Base-by-base conservation (phyloP, 176 grass and related monocot species). In the Stipa capillata region DNA sequence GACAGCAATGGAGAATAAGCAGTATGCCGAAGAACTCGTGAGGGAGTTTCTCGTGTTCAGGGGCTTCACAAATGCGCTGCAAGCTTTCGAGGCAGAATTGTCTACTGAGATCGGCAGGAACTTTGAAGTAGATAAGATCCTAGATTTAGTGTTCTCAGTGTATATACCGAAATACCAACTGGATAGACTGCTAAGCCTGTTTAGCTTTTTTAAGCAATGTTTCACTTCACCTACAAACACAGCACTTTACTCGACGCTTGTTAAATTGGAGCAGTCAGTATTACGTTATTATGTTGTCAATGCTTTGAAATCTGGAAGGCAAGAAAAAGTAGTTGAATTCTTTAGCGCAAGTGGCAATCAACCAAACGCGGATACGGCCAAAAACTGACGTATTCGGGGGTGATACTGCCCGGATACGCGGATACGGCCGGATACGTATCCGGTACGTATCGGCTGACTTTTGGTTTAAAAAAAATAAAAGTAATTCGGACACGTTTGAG, bases 1-100 rank as follows among this genome's bases (percentile, higher is more conserved):
- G 42, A 27, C 23, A 65, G 36, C 42, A 61, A 97, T 98, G 95
- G 95, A 98, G 85, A 98, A 94, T 33, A 83, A 94, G 64, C 92
- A 84, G 27, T 98, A 90, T 80, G 95, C 92, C 0, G 85, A 98
- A 89, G 92, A 92, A 67, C 95, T 98, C 16, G 60, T 98, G 34
- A 87, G 85, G 44, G 95, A 98, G 69, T 98, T 92, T 66, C 80
- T 98, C 60, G 70, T 94, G 24, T 98, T 98, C 80, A 94, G 92
- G 76, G 95, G 95, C 42, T 94, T 94, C 83, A 94, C 90, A 33
- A 75, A 41, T 57, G 87, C 90, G 1, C 68, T 94, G 51, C 92
- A 94, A 89, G 51, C 92, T 34, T 98, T 90, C 4, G 92, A 98
- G 54, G 82, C 78, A 9, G 92, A 98, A 86, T 68, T 94, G 58